Evolutionary conservation across 2,329 filamentous ascomycete species (phyloP).

Genomic region (Diplodia sapinea): DNA sequence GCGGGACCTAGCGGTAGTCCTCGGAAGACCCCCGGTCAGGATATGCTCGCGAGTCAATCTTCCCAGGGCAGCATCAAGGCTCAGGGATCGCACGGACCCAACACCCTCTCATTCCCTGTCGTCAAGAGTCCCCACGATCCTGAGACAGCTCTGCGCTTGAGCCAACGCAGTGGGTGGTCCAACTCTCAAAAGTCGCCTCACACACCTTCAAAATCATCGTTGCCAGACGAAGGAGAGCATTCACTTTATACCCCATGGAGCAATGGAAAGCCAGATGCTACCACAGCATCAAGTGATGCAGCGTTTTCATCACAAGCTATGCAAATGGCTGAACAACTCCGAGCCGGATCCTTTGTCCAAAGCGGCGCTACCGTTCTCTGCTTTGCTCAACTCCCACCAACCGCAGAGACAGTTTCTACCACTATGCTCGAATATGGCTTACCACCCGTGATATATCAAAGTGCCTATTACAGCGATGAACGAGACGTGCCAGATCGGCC

Average conservation of each 20-base stretch:
- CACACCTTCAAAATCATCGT: slow-evolving; percentile 9
- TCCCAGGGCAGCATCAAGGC: slow-evolving; percentile 51
- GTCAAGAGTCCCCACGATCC: slow-evolving; percentile 77
- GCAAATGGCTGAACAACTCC: slow-evolving; percentile 35
- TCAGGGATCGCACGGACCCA: slow-evolving; percentile 46
- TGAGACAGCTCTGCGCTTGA: slow-evolving; percentile 67
- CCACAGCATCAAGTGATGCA: slow-evolving; percentile 33
- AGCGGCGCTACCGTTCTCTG: slow-evolving; percentile 39
- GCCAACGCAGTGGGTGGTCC: slow-evolving; percentile 65
- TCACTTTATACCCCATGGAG: slow-evolving; percentile 43
- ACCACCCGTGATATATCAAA: slow-evolving; percentile 78
- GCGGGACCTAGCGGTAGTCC: slow-evolving; percentile 6
- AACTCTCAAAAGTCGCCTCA: slow-evolving; percentile 45
- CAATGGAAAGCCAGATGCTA: slow-evolving; percentile 38
- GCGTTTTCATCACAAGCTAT: slow-evolving; percentile 35
- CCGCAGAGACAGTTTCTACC: slow-evolving; percentile 54
- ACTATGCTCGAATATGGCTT: slow-evolving; percentile 65
- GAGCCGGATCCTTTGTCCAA: slow-evolving; percentile 36
- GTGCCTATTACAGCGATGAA: slow-evolving; percentile 84
- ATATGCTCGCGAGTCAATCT: slow-evolving; percentile 36
- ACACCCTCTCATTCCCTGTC: slow-evolving; percentile 69
- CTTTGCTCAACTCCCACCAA: slow-evolving; percentile 51
- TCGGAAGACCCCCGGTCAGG: slow-evolving; percentile 19
- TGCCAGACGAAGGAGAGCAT: neutral
- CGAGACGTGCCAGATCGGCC: slow-evolving; percentile 77